These are phyloP conservation scores for Ceratocystiopsis minuta DNA, from an alignment of 2,329 filamentous ascomycete genomes.

Conservation along the genomic window DNA sequence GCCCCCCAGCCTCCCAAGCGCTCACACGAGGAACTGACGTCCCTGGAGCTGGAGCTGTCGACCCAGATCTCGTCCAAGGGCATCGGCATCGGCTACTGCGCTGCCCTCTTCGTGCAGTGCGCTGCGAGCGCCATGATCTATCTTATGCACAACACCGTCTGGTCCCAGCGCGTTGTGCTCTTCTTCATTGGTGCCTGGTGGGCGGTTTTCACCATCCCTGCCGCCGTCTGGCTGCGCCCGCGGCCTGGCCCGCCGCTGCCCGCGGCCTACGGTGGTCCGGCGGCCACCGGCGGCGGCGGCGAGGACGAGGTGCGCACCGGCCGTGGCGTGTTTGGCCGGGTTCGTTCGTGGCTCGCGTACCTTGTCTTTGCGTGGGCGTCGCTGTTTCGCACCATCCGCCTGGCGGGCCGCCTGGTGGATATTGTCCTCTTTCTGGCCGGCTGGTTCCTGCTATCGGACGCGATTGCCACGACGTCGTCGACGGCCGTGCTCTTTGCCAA, in stretches of 20 bases:
- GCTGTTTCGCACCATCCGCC: conserved; percentile 59
- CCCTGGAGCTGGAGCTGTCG: conserved; percentile 58
- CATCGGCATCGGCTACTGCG: conserved; percentile 84
- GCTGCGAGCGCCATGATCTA: conserved; percentile 63
- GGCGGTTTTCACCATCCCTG: conserved; percentile 77
- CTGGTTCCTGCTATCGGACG: conserved; percentile 91
- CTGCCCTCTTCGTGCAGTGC: conserved; percentile 70
- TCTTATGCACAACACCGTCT: conserved; percentile 55
- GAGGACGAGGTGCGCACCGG: conserved; percentile 3
- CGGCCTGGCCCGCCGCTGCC: conserved; percentile 72
- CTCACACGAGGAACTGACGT: conserved; percentile 30
- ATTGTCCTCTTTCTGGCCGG: conserved; percentile 64
- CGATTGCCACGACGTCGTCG: conserved; percentile 82
- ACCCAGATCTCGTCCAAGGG: conserved; percentile 84
- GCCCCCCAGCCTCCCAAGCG: background rate
- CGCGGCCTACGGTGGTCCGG: conserved; percentile 7
- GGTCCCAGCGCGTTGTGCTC: conserved; percentile 71
- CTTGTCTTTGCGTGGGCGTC: conserved; percentile 73
- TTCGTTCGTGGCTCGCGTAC: conserved; percentile 45
- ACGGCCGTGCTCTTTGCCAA: conserved; percentile 94
- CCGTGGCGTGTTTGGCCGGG: conserved; percentile 14
- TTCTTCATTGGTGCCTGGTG: conserved; percentile 85
- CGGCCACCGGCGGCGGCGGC: conserved; percentile 9
- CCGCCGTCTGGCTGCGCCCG: conserved; percentile 71
- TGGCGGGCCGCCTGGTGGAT: conserved; percentile 55